Conservation (phyloP, 2,329 filamentous ascomycete species). For the Diplocarpon mali region DNA sequence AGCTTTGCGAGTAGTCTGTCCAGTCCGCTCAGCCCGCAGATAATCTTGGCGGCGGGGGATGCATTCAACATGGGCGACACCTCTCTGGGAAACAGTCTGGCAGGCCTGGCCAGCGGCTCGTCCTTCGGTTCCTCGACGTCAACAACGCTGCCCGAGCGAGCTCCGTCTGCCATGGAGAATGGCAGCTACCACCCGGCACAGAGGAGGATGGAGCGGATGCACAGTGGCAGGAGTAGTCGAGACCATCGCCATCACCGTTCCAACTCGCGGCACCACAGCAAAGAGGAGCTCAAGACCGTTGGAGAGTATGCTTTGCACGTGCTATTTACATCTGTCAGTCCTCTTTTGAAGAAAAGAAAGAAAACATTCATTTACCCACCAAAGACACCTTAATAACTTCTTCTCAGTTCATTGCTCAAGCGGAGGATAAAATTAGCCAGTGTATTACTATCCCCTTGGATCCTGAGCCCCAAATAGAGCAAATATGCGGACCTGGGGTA, state of each 20-base stretch:
- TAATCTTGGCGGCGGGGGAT: conserved; percentile 58
- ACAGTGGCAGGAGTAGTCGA: conserved; percentile 57
- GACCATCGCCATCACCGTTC: conserved; percentile 62
- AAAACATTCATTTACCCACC: conserved; percentile 1
- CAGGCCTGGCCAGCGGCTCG: conserved; percentile 20
- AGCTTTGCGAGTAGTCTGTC: conserved; percentile 71
- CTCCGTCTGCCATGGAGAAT: conserved; percentile 34
- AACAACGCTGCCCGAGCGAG: conserved; percentile 26
- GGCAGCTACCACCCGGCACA: conserved; percentile 35
- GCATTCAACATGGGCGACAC: conserved; percentile 25
- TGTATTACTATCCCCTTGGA: conserved; percentile 73
- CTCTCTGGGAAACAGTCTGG: conserved; percentile 18
- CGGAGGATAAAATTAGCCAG: conserved; percentile 90
- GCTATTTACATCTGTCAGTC: conserved; percentile 74
- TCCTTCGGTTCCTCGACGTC: conserved; percentile 20
- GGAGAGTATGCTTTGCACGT: conserved; percentile 96
- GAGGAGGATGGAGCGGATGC: conserved; percentile 48
- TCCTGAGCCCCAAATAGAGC: conserved; percentile 73
- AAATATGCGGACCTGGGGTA: conserved; percentile 79
- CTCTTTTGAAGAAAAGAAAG: no score
- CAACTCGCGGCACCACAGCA: conserved; percentile 50
- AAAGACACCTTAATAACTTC: conserved; percentile 26
- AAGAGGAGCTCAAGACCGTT: conserved; percentile 80
- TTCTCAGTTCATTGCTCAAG: conserved; percentile 74
- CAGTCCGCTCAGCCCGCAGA: conserved; percentile 79